phyloP scores from a whole-genome alignment of 768 basidiomycete species.

The Pulveroboletus ravenelii region DNA sequence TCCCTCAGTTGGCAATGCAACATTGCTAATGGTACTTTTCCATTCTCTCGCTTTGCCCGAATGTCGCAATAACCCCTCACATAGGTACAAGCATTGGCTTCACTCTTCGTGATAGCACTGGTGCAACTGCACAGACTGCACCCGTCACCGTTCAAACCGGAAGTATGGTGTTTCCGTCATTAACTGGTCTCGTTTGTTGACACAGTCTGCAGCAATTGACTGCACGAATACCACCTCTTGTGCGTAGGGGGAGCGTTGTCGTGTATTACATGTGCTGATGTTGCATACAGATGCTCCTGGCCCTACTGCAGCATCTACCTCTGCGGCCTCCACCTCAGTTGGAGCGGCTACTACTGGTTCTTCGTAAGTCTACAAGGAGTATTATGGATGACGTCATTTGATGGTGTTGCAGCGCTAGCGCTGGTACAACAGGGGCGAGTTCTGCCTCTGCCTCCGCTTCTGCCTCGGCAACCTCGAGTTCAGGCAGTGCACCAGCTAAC shows the following conservation, averaged over 20 bases:
- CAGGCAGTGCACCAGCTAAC: constrained; percentile 39
- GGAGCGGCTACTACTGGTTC: not conserved
- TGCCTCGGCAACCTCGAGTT: constrained; percentile 25
- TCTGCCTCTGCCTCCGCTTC: constrained; percentile 2
- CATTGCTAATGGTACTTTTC: constrained; percentile 36
- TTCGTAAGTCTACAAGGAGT: constrained; percentile 16
- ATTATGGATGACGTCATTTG: constrained; percentile 5
- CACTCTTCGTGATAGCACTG: constrained; percentile 56
- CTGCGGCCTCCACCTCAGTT: not conserved
- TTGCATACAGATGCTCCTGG: constrained; percentile 21
- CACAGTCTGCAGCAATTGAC: constrained; percentile 27
- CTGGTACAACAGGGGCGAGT: not conserved
- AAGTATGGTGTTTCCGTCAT: constrained; percentile 37
- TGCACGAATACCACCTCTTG: constrained; percentile 28
- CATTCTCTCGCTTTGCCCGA: not conserved
- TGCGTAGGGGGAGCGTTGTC: constrained; percentile 15
- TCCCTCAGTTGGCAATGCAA: constrained; percentile 54
- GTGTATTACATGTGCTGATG: constrained; percentile 12
- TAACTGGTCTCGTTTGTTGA: constrained; percentile 1
- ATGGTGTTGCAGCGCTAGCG: constrained; percentile 1
- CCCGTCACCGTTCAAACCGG: constrained; percentile 46
- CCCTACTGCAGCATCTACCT: constrained; percentile 13
- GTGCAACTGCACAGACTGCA: constrained; percentile 45
- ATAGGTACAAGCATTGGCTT: constrained; percentile 54
- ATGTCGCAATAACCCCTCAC: not conserved